Base-by-base conservation (phyloP, 2,329 filamentous ascomycete genomes). In the Microdochium trichocladiopsis region DNA sequence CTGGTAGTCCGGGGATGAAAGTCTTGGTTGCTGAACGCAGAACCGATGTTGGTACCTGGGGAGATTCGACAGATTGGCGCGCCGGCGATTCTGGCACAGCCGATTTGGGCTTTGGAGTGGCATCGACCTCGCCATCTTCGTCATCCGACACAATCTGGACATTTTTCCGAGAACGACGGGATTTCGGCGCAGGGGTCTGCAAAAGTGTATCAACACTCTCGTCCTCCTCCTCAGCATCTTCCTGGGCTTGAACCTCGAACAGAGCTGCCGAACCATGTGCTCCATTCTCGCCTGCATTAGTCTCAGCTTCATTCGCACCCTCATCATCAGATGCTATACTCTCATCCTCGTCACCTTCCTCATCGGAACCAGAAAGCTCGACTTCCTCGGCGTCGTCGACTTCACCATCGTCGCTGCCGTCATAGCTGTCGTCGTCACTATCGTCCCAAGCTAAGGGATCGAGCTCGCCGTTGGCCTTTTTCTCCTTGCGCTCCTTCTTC, bases 1-100 rank as follows among this genome's bases (percentile, higher is more conserved):
- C 75, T 2, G 84, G 80, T 21, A 90, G 70, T 1, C 84, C 85
- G 3, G 86, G 87, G 53, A 90, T 87, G 59, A 87, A 86, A 0
- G 74, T 79, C 68, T 87, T 88, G 54, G 79, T 84, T 2, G 83
- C 83, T 3, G 84, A 87, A 41, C 84, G 80, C n/a, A 87, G 66
- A 2, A 86, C 81, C 0, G 84, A 87, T 16, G 76, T 81, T 3
- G 84, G 85, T 12, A 72, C 71, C n/a, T 69, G 72, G 2, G 78
- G 79, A 18, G 81, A 83, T 9, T 68, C 64, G 2, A 70, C 70
- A 36, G 67, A 70, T n/a, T 66, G 63, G 5, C 65, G 64, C 1
- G 65, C 67, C 2, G 77, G 75, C 0, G 76, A 79, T 23, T 68
- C 70, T 41, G 68, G 62, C 1, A 66, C 60, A 1, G 56, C 62